phyloP scores from a whole-genome alignment of 257 asterid genomes.

The Leonotis leonurus region DNA sequence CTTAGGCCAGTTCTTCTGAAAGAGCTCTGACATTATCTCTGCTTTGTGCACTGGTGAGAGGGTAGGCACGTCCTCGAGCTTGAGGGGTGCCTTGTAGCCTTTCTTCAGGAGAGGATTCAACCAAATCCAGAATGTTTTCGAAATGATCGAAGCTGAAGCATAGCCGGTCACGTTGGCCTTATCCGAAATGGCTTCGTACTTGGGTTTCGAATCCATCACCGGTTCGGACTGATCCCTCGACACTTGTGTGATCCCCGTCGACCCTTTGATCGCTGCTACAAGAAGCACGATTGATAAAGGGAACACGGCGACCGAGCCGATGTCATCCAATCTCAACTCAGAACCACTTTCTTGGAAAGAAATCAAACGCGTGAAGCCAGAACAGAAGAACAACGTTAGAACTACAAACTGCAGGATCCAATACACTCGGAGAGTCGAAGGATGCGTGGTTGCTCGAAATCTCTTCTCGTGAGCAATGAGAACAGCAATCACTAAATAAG shows the following conservation, averaged over 20 bases:
- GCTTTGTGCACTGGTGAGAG: conserved; percentile 77
- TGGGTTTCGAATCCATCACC: conserved; percentile 20
- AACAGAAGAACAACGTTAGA: conserved; percentile 38
- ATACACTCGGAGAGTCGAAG: conserved; percentile 46
- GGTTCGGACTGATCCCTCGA: conserved; percentile 21
- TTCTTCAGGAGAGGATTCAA: conserved; percentile 68
- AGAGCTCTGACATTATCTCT: conserved; percentile 49
- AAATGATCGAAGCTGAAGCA: conserved; percentile 68
- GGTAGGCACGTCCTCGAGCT: conserved; percentile 63
- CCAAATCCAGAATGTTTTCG: conserved; percentile 83
- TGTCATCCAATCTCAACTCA: conserved; percentile 44
- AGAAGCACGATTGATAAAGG: conserved; percentile 42
- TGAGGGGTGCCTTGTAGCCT: conserved; percentile 62
- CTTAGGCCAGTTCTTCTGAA: conserved; percentile 70
- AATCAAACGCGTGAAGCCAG: conserved; percentile 39
- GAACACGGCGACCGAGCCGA: conserved; percentile 35
- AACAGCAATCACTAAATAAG: conserved; percentile 36
- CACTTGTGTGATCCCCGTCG: conserved; percentile 42
- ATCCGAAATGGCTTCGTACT: conserved; percentile 32
- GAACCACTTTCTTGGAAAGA: conserved; percentile 33
- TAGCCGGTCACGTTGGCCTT: conserved; percentile 48
- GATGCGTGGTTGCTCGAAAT: conserved; percentile 51
- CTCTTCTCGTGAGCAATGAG: conserved; percentile 62
- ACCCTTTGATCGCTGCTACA: conserved; percentile 47
- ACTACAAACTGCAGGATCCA: conserved; percentile 52